These are phyloP conservation scores for Macrolepiota dolichaula DNA, from an alignment of 768 basidiomycete species.

Conservation along the genomic window DNA sequence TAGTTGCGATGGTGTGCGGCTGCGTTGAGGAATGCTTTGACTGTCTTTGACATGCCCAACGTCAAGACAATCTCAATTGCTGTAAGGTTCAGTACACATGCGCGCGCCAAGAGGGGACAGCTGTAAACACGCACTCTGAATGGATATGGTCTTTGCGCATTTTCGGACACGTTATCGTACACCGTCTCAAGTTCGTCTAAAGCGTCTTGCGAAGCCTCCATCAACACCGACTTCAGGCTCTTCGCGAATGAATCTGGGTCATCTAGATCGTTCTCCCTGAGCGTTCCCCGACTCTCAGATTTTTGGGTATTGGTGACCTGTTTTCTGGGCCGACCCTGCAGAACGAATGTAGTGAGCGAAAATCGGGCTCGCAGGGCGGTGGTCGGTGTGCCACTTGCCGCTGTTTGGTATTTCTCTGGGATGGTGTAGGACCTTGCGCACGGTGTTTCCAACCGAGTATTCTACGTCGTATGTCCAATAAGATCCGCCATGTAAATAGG, in stretches of 20 bases:
- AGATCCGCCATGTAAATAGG: neutral
- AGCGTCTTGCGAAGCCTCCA: slow-evolving; percentile 96
- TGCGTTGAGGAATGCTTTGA: slow-evolving; percentile 89
- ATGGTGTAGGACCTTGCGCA: slow-evolving; percentile 88
- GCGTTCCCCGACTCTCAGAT: slow-evolving; percentile 50
- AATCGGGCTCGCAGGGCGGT: slow-evolving; percentile 38
- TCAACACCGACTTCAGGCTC: slow-evolving; percentile 85
- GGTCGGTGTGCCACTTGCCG: slow-evolving; percentile 45
- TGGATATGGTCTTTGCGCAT: slow-evolving; percentile 95
- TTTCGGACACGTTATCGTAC: slow-evolving; percentile 91
- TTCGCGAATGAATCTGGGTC: slow-evolving; percentile 78
- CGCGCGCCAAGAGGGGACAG: too few species aligned
- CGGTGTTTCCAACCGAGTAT: slow-evolving; percentile 92
- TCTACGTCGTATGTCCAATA: slow-evolving; percentile 44
- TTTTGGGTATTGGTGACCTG: slow-evolving; percentile 36
- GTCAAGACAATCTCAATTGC: slow-evolving; percentile 79
- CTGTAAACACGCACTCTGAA: slow-evolving; percentile 84
- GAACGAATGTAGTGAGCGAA: slow-evolving; percentile 82
- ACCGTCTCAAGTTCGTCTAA: slow-evolving; percentile 95
- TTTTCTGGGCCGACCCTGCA: slow-evolving; percentile 70
- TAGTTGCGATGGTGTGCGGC: slow-evolving; percentile 90
- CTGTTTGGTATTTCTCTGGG: slow-evolving; percentile 93
- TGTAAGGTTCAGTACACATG: neutral
- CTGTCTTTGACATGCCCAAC: slow-evolving; percentile 90
- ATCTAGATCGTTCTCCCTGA: slow-evolving; percentile 68